Conservation (phyloP, 1,284 basidiomycete genomes). For the Rhodofomes roseus region DNA sequence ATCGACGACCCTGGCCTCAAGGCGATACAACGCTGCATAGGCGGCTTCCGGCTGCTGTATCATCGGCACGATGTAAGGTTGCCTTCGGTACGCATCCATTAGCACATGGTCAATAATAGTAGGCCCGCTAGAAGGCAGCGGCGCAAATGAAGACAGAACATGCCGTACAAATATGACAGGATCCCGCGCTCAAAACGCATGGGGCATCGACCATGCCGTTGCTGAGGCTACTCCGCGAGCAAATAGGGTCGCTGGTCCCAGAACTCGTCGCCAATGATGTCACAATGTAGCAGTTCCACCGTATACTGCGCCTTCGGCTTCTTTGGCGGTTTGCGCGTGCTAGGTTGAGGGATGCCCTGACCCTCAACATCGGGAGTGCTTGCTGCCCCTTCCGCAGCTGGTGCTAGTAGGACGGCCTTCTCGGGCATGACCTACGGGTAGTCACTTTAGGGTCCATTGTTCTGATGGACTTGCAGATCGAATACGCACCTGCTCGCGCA, state of each 20-base stretch:
- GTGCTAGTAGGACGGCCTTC: background rate
- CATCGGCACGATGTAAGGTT: background rate
- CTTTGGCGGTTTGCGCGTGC: background rate
- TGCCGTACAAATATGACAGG: too few species aligned
- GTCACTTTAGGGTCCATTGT: background rate
- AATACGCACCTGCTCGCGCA: constrained; percentile 50
- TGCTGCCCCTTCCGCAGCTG: background rate
- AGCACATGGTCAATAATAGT: too few species aligned
- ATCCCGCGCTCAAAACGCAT: too few species aligned
- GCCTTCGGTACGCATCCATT: too few species aligned
- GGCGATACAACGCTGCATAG: too few species aligned
- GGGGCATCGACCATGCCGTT: too few species aligned
- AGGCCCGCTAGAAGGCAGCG: background rate
- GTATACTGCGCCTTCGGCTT: constrained; percentile 31
- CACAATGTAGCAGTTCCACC: constrained; percentile 68
- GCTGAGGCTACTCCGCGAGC: constrained; percentile 29
- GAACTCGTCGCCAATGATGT: constrained; percentile 80
- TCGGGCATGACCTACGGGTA: background rate
- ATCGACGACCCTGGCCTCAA: too few species aligned
- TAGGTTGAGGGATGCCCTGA: background rate
- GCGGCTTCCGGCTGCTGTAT: too few species aligned
- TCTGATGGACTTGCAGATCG: background rate
- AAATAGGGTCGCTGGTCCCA: constrained; percentile 60
- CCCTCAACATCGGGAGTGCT: background rate
- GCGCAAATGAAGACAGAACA: too few species aligned